Base-by-base conservation (phyloP, 1,284 basidiomycete genomes). In the Leccinum ponderosum region DNA sequence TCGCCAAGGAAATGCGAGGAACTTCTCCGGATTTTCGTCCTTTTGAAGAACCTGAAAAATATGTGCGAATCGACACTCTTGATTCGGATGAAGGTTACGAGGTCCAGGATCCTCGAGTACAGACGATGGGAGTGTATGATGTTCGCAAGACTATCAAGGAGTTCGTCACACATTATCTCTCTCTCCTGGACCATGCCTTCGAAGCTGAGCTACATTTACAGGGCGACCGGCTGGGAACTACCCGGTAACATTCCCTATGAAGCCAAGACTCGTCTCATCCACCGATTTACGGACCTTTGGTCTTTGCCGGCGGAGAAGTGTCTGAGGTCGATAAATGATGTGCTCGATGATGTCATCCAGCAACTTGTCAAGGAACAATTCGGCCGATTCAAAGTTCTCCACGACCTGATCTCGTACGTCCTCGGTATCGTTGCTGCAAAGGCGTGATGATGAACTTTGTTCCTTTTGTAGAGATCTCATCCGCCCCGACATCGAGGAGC, bases 211-310 rank as follows among this genome's bases (percentile, higher is more conserved):
- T 2, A 31, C 42, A 17, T 47, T 22, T 47, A 2, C 62, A 85
- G 83, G 1, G 77, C 77, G 8, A 79, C 75, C 5, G 75, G 71
- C 3, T 86, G 84, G 84, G 83, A 86, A 58, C 76, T 86, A 3
- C 82, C 82, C 0, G 73, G 74, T 5, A 76, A 83, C 55, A 70
- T 84, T 39, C 84, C 83, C 0, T 85, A 80, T 53, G 79, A 81
- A 39, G 82, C 82, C 2, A 83, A 80, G 42, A 75, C 71, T 27
- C 69, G 64, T 8, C 75, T 86, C 35, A 78, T 84, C 14, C 62
- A 68, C 6, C 65, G 68, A n/a, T 80, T 77, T 57, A 76, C 78
- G 14, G 56, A 61, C 3, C 59, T 76, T 6, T 85, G 84, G 84
- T 55, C 68, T 5, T 47, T 57, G 1, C 82, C 83, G 0, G 69